These are phyloP conservation scores for Lobosporangium transversale DNA, from an alignment of 192 early-diverging fungal species.

Conservation along the genomic window DNA sequence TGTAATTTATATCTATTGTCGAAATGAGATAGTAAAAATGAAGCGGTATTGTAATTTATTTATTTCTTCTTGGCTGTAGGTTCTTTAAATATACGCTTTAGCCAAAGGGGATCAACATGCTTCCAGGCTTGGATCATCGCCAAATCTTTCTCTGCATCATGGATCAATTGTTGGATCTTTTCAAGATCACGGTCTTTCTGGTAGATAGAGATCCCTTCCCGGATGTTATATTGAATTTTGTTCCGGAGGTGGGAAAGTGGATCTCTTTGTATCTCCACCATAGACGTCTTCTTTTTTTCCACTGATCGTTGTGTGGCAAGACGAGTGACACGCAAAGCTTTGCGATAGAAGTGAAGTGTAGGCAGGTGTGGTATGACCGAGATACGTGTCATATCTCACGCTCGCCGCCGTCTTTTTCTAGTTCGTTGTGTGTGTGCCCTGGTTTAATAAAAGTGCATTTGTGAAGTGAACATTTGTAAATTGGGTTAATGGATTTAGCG, in stretches of 20 bases:
- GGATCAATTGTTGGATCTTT: slow-evolving; percentile 15
- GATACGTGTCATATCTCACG: slow-evolving; percentile 8
- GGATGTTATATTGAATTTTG: slow-evolving; percentile 43
- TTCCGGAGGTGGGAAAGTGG: slow-evolving; percentile 24
- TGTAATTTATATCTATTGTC: no score
- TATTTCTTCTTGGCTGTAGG: slow-evolving; percentile 37
- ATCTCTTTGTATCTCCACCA: neutral
- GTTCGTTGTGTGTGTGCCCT: no score
- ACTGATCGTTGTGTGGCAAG: neutral
- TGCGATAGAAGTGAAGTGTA: slow-evolving; percentile 33
- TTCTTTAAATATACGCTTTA: slow-evolving; percentile 44
- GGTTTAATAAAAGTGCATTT: no score
- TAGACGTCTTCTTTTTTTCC: neutral
- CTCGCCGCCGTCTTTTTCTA: no score
- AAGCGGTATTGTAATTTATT: no score
- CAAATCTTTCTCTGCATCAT: slow-evolving; percentile 21
- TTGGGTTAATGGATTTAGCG: no score
- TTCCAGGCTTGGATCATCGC: slow-evolving; percentile 42
- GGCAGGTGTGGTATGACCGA: slow-evolving; percentile 22
- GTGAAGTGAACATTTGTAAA: no score
- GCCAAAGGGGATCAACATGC: slow-evolving; percentile 29
- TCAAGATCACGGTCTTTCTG: slow-evolving; percentile 16
- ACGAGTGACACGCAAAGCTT: slow-evolving; percentile 21
- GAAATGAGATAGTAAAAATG: no score
- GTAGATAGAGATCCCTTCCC: slow-evolving; percentile 40